Conservation (phyloP, 2,329 filamentous ascomycete species). For the Penicillium brasilianum region DNA sequence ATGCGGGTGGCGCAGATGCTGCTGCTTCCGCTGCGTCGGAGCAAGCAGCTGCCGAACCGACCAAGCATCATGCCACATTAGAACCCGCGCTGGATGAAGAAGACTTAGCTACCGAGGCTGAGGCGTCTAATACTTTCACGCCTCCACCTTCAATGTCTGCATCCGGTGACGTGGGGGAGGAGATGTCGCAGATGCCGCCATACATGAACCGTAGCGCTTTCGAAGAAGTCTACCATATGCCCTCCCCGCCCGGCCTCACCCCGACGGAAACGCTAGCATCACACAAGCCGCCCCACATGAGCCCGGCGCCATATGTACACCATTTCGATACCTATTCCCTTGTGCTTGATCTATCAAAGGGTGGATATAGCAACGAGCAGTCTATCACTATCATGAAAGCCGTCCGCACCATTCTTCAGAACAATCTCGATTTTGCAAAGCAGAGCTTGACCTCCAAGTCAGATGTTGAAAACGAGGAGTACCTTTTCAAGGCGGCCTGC, state of each 20-base stretch:
- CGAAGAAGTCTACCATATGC: conserved; percentile 50
- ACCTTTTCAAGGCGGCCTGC: conserved; percentile 92
- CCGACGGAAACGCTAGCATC: conserved; percentile 33
- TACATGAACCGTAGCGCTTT: conserved; percentile 33
- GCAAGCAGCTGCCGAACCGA: conserved; percentile 21
- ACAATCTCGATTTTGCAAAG: conserved; percentile 81
- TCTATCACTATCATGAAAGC: conserved; percentile 91
- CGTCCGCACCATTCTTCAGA: conserved; percentile 74
- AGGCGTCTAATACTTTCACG: conserved; percentile 18
- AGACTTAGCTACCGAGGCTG: conserved; percentile 17
- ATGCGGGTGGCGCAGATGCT: conserved; percentile 17
- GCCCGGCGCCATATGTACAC: conserved; percentile 83
- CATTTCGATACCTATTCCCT: conserved; percentile 95
- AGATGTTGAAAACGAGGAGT: conserved; percentile 92
- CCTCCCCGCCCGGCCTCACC: conserved; percentile 43
- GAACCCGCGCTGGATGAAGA: conserved; percentile 34
- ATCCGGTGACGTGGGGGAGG: conserved; percentile 19
- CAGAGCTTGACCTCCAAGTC: conserved; percentile 83
- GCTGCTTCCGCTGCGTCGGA: conserved; percentile 20
- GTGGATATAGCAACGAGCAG: conserved; percentile 75
- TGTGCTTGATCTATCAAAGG: conserved; percentile 75
- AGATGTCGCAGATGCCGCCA: conserved; percentile 25
- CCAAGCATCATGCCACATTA: conserved; percentile 18
- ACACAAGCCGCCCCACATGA: conserved; percentile 63
- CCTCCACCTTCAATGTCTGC: conserved; percentile 14